Evolutionary conservation across 306 rosid species (phyloP), one percentile per base, ranked within the genome.

Genomic region (Vigna radiata): DNA sequence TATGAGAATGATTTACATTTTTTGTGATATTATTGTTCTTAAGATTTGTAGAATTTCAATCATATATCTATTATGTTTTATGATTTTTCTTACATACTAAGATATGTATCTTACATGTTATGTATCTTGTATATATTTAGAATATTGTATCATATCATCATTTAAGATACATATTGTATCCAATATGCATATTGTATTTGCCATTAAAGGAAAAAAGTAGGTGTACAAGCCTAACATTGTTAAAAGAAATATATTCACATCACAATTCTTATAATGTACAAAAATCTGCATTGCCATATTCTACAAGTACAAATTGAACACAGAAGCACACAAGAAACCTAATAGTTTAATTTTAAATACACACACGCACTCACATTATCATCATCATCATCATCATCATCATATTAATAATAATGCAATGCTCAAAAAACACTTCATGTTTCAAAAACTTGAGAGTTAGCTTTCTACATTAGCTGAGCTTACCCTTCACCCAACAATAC

Each of bases 351-450:
- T 53, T 53, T 53, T 55, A 55, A 21, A 55, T 19, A 19, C 10
- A 14, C 48, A 73, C 7, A 36, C 8, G 6, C 7, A 29, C 4
- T 29, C 33, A 29, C 33, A 29, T 27, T 4, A 27, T 27, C 31
- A 27, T 29, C 31, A 29, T 0, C 31, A 29, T 23, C 27, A 23
- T 23, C 27, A 23, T 2, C 27, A 25, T 25, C 0, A 25, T 25
- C 2, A 25, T 29, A 29, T 4, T 29, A 29, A 29, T 29, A 33
- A 37, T 62, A 50, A 68, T 48, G 27, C 18, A 59, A 31, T 43
- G 64, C 47, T 69, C 63, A 19, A 47, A 36, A 68, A 66, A 54
- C 62, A 39, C 72, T 25, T 78, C 12, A 36, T 65, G 71, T 71
- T 11, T 19, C 17, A 50, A 15, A 33, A 63, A 54, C 21, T 21